Base-by-base conservation (phyloP, 495 filamentous ascomycete genomes). In the Neurospora sp. region DNA sequence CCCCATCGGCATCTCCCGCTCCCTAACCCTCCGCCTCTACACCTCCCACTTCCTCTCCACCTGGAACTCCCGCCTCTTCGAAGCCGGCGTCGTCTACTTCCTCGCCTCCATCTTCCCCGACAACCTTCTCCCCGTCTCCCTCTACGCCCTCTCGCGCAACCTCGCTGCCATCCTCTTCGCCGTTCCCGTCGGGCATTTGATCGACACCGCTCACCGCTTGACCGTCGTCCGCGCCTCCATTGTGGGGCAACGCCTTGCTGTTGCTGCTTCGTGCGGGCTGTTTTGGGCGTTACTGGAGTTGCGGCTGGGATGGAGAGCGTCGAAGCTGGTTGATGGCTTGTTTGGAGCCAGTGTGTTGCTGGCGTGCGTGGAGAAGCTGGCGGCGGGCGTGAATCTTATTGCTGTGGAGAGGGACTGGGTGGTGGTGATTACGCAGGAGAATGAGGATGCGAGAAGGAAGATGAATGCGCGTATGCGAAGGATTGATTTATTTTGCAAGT, bases 401-500 rank as follows among this genome's bases (percentile, higher is more conserved):
- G 83, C 90, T 1, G 87, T 92, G 9, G 90, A 92, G 79, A 80
- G 87, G 74, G 91, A 93, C 74, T 93, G 90, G 90, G 86, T 90
- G 4, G 79, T 83, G 1, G 79, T 83, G 0, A 79, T 84, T 9
- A 75, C 80, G 3, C 76, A 77, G 61, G 75, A 72, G 3, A 71
- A 79, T 14, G 74, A 76, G 14, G 69, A 59, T 1, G 76, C 59
- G 1, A 61, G 74, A 1, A 53, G 71, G 48, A 72, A 68, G n/a
- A 68, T 91, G 18, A 93, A 92, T 76, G 84, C 90, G 0, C 83
- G 82, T 2, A 92, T 93, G 88, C 84, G 91, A 40, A 85, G 90
- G 1, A 92, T 93, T 70, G 91, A 93, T 76, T 83, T 93, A 14
- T 79, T 89, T 48, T 93, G 91, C 83, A 93, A 93, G 77, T 85